phyloP scores from a whole-genome alignment of 2,329 filamentous ascomycete genomes.

The Hysterium pulicare region DNA sequence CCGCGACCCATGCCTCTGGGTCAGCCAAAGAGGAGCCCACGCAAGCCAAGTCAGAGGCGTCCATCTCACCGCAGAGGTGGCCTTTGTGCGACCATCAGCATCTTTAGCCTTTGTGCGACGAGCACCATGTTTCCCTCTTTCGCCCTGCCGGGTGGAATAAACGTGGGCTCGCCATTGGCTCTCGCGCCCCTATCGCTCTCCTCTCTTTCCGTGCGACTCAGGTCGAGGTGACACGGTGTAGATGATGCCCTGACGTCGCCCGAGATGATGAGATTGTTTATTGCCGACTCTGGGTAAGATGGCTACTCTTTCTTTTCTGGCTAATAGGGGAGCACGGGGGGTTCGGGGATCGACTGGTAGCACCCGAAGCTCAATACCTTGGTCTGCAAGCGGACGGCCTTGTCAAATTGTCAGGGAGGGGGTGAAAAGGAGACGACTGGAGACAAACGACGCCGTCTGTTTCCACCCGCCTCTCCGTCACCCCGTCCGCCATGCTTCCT shows the following conservation, averaged over 20 bases:
- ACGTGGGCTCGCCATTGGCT: background rate
- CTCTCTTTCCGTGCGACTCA: background rate
- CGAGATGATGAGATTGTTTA: background rate
- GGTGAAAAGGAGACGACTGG: background rate
- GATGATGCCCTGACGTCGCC: background rate
- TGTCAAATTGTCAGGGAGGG: background rate
- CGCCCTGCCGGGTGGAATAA: background rate
- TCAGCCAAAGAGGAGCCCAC: no score
- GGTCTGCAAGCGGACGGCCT: background rate
- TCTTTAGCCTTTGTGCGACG: no score
- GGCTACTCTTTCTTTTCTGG: background rate
- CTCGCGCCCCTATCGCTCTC: background rate
- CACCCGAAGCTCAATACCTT: background rate
- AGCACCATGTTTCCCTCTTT: no score
- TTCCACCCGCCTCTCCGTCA: background rate
- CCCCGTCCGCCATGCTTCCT: background rate
- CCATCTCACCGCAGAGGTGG: no score
- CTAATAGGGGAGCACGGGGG: background rate
- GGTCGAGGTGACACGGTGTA: no score
- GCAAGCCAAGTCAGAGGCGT: no score
- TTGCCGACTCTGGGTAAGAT: constrained; percentile 1
- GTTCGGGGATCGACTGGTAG: constrained; percentile 2
- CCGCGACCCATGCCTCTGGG: no score
- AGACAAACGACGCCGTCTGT: background rate
- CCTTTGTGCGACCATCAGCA: no score